Conservation (phyloP, 2,329 filamentous ascomycete species). For the Lizonia empirigonia region DNA sequence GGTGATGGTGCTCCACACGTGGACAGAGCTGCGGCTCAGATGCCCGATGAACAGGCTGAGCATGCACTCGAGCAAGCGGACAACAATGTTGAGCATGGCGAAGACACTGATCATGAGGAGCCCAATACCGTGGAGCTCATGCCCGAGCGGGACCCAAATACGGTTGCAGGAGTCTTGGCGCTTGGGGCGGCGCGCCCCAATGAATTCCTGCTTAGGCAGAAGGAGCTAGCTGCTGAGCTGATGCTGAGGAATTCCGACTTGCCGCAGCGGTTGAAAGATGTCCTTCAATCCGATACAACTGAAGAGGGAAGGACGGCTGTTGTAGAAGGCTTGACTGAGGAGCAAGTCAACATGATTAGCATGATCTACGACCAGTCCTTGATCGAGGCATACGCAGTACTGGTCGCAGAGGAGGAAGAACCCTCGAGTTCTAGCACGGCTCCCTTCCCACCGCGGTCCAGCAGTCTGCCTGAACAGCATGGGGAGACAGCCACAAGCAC, state of each 20-base stretch:
- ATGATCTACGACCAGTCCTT: slow-evolving; percentile 16
- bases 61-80: slow-evolving; percentile 11
- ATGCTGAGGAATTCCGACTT: slow-evolving; percentile 16
- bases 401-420: slow-evolving; percentile 10
- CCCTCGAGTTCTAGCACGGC: slow-evolving; percentile 13
- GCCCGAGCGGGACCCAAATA: slow-evolving; percentile 3
- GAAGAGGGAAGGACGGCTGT: background rate
- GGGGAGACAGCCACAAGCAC: slow-evolving; percentile 1
- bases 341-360: slow-evolving; percentile 10
- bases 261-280: slow-evolving; percentile 8
- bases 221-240: slow-evolving; percentile 1
- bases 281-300: background rate
- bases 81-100: slow-evolving; percentile 13
- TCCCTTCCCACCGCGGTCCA: slow-evolving; percentile 18
- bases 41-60: slow-evolving; percentile 29
- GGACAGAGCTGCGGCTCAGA: slow-evolving; percentile 31
- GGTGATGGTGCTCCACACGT: slow-evolving; percentile 34
- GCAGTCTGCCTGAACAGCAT: slow-evolving; percentile 18
- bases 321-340: slow-evolving; percentile 4
- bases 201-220: slow-evolving; percentile 10
- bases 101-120: slow-evolving; percentile 8
- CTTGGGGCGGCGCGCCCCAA: slow-evolving; percentile 8
- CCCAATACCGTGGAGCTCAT: background rate
- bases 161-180: slow-evolving; percentile 7
- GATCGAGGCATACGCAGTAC: slow-evolving; percentile 10